Percentiles rank a stretch among this genome's conserved stretches.
These are phyloP conservation scores for Colletotrichum godetiae DNA, from an alignment of 2,329 filamentous ascomycete species.

Conservation along the genomic window DNA sequence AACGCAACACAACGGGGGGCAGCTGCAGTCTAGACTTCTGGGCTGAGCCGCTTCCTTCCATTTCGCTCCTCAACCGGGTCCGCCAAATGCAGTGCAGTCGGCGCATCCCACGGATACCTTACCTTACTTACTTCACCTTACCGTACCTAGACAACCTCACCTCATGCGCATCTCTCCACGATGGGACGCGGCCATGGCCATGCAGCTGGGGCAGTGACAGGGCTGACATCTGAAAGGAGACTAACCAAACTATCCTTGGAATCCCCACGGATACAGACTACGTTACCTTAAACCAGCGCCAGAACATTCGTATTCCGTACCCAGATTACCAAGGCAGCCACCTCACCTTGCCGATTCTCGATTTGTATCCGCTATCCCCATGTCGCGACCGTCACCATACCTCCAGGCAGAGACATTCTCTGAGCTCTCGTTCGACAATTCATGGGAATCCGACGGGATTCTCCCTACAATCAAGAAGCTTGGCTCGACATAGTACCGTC, in stretches of 20 bases:
- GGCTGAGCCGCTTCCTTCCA: conserved; percentile 6
- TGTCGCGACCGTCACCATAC: neutral
- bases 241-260: neutral
- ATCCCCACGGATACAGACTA: too few species aligned
- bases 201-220: neutral
- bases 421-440: neutral
- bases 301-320: too few species aligned
- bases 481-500: neutral
- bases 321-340: neutral
- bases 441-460: neutral
- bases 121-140: too few species aligned
- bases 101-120: too few species aligned
- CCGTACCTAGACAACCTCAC: too few species aligned
- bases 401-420: conserved; percentile 32
- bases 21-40: neutral
- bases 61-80: neutral
- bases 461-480: neutral
- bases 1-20: too few species aligned
- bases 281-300: too few species aligned
- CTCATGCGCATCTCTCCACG: too few species aligned
- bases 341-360: neutral
- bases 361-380: neutral
- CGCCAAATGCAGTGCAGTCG: neutral
- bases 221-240: neutral
- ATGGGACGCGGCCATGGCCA: neutral